These are phyloP conservation scores for Cordia subcordata DNA, from an alignment of 257 asterid species.

Conservation along the genomic window DNA sequence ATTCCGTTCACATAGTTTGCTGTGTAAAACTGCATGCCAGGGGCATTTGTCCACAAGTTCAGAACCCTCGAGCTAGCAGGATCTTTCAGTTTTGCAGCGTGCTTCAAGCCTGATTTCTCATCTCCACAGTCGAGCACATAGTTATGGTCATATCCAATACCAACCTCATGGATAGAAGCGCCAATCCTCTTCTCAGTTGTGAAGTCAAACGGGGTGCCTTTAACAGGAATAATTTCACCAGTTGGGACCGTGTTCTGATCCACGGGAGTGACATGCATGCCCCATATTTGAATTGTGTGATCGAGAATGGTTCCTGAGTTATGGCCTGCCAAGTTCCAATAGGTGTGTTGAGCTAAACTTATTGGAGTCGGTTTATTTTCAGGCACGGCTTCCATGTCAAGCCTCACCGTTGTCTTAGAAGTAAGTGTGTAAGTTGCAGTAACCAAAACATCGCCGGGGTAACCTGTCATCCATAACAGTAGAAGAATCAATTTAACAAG, in stretches of 20 bases:
- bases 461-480: slow-evolving; percentile 49
- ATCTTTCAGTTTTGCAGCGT: slow-evolving; percentile 74
- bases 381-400: slow-evolving; percentile 91
- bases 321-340: slow-evolving; percentile 93
- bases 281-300: slow-evolving; percentile 70
- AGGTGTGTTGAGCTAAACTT: slow-evolving; percentile 92
- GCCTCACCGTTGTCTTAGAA: slow-evolving; percentile 71
- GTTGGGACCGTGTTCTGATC: slow-evolving; percentile 76
- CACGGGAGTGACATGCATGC: slow-evolving; percentile 69
- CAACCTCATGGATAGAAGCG: slow-evolving; percentile 64
- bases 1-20: slow-evolving; percentile 75
- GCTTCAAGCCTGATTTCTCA: slow-evolving; percentile 65
- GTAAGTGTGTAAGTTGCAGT: slow-evolving; percentile 71
- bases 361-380: slow-evolving; percentile 75
- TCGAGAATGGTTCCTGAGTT: slow-evolving; percentile 61
- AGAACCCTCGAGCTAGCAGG: slow-evolving; percentile 75
- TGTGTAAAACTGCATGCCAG: slow-evolving; percentile 96
- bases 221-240: slow-evolving; percentile 71
- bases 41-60: slow-evolving; percentile 86
- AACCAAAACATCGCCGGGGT: slow-evolving; percentile 77
- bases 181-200: slow-evolving; percentile 66
- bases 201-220: slow-evolving; percentile 89
- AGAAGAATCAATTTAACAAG: slow-evolving; percentile 9
- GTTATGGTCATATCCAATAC: slow-evolving; percentile 87
- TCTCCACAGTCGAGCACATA: slow-evolving; percentile 77